These are phyloP conservation scores for Colletotrichum cereale DNA, from an alignment of 2,329 filamentous ascomycete genomes.

Conservation along the genomic window DNA sequence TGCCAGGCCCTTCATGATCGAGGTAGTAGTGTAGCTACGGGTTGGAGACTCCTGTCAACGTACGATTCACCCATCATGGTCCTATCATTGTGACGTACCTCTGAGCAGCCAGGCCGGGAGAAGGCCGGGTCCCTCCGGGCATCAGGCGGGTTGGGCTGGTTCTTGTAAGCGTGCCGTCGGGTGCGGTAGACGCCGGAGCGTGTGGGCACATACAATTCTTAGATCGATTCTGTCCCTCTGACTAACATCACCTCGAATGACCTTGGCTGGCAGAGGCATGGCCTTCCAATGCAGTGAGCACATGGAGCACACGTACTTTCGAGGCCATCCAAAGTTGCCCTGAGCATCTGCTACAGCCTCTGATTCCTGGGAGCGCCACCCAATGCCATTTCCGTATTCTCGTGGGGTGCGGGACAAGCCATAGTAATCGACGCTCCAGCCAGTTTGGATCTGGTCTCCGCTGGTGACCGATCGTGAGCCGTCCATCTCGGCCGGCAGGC, in stretches of 20 bases:
- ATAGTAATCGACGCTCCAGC: constrained; percentile 38
- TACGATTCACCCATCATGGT: not conserved
- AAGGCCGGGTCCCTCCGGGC: constrained; percentile 29
- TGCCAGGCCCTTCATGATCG: constrained; percentile 35
- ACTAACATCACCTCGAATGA: constrained; percentile 34
- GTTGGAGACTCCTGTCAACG: constrained; percentile 15
- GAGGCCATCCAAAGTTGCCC: constrained; percentile 24
- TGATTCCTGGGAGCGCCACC: constrained; percentile 37
- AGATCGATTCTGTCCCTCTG: constrained; percentile 35
- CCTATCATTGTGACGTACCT: constrained; percentile 21
- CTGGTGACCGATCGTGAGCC: constrained; percentile 28
- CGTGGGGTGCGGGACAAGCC: constrained; percentile 18
- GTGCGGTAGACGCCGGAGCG: not conserved
- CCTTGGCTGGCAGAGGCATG: constrained; percentile 33
- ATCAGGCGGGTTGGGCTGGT: constrained; percentile 28
- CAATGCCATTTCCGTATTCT: constrained; percentile 34
- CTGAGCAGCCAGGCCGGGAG: constrained; percentile 34
- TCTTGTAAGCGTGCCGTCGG: constrained; percentile 14
- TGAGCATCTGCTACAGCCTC: constrained; percentile 34
- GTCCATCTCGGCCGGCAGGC: constrained; percentile 5
- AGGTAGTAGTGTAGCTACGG: constrained; percentile 39
- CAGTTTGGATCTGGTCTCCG: constrained; percentile 31
- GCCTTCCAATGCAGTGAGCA: constrained; percentile 39
- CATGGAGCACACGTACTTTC: constrained; percentile 33
- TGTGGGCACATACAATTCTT: constrained; percentile 26